Evolutionary conservation across 1,284 basidiomycete species (phyloP).

Genomic region (Baeospora myosura): DNA sequence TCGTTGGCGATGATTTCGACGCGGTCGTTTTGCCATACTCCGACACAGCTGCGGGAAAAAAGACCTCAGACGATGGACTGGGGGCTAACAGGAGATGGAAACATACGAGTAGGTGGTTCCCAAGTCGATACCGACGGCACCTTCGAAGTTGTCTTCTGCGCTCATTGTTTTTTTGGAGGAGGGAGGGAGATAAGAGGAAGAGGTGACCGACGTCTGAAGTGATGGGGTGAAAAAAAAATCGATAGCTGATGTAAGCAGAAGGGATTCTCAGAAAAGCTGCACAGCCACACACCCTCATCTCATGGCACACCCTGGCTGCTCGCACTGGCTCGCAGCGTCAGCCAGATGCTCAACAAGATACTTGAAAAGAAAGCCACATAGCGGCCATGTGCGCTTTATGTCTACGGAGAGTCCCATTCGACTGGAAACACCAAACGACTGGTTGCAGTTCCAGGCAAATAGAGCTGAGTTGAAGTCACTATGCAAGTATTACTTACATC

Average conservation of each 20-base stretch:
- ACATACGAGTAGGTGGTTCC: constrained; percentile 87
- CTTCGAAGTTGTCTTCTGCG: constrained; percentile 86
- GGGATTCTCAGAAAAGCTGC: constrained; percentile 24
- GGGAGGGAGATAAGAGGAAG: constrained; percentile 23
- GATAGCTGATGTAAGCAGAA: constrained; percentile 33
- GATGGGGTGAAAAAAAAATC: constrained; percentile 35
- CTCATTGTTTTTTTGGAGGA: constrained; percentile 54
- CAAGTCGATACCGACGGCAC: constrained; percentile 93
- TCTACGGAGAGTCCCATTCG: constrained; percentile 29
- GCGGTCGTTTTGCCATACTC: constrained; percentile 98
- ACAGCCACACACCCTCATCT: constrained; percentile 40
- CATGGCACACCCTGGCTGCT: constrained; percentile 1
- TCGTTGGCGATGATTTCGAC: constrained; percentile 98
- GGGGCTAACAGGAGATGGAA: constrained; percentile 6
- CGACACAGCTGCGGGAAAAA: constrained; percentile 65
- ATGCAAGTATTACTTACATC: constrained; percentile 33
- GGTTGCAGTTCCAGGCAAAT: constrained; percentile 53
- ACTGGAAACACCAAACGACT: constrained; percentile 49
- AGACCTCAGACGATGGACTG: constrained; percentile 14
- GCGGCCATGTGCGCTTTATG: constrained; percentile 18
- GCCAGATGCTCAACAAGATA: constrained; percentile 27
- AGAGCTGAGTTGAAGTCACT: constrained; percentile 47
- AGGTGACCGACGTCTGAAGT: constrained; percentile 21
- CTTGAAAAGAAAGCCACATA: constrained; percentile 13
- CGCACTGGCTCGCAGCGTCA: constrained; percentile 20